These are phyloP conservation scores for Chlamydomonas applanata DNA, from an alignment of 139 green algal genomes.

Conservation along the genomic window DNA sequence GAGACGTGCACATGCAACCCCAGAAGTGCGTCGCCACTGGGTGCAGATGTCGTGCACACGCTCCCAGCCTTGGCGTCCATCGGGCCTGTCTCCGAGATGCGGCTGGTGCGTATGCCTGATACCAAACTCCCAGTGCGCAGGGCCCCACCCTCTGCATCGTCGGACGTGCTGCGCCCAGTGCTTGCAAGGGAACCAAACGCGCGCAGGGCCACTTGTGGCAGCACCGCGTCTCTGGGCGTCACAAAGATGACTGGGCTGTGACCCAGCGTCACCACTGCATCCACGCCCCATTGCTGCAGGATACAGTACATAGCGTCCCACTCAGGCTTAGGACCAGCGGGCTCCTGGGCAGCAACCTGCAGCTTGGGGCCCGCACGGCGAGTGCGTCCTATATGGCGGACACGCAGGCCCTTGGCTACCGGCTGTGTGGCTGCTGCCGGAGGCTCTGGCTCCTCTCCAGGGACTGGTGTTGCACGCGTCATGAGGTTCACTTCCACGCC, in stretches of 20 bases:
- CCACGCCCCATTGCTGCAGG: conserved; percentile 11
- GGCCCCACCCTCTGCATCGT: too few species aligned
- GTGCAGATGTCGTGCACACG: too few species aligned
- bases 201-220: neutral
- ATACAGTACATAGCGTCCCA: neutral
- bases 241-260: too few species aligned
- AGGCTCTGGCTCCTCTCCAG: neutral
- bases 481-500: neutral
- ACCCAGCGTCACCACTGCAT: neutral
- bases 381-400: neutral
- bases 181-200: neutral
- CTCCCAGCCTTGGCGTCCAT: too few species aligned
- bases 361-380: neutral
- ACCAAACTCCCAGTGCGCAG: too few species aligned
- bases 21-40: too few species aligned
- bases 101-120: too few species aligned
- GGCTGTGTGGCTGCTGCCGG: neutral
- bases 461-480: neutral
- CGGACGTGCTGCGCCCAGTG: too few species aligned
- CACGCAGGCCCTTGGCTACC: too few species aligned
- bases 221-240: too few species aligned
- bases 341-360: neutral
- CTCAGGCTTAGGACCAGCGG: neutral
- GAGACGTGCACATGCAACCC: conserved; percentile 9
- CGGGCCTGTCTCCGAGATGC: too few species aligned